phyloP scores from a whole-genome alignment of 192 early-diverging fungal species.

The Dimargaris xerosporica region DNA sequence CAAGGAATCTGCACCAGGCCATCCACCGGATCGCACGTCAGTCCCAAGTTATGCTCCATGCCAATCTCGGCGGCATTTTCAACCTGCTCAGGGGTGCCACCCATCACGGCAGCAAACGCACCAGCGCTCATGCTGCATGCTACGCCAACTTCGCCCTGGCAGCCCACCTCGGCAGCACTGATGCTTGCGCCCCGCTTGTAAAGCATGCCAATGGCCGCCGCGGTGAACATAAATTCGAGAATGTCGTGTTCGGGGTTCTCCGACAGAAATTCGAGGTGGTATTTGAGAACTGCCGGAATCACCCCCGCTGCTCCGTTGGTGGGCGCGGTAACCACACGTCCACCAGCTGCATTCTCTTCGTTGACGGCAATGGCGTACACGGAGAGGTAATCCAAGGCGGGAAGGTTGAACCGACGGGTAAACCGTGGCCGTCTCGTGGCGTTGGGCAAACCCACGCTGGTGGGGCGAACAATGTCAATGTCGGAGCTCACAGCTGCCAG shows the following conservation, averaged over 20 bases:
- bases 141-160: constrained; percentile 95
- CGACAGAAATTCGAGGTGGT: constrained; percentile 91
- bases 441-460: constrained; percentile 10
- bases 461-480: background rate
- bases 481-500: background rate
- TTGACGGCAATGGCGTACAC: constrained; percentile 94
- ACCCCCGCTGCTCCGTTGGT: constrained; percentile 93
- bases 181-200: constrained; percentile 92
- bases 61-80: constrained; percentile 96
- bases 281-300: constrained; percentile 88
- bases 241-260: constrained; percentile 68
- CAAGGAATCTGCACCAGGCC: constrained; percentile 94
- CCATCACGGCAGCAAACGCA: constrained; percentile 92
- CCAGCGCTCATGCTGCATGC: constrained; percentile 95
- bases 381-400: constrained; percentile 80
- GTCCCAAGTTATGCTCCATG: constrained; percentile 76
- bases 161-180: constrained; percentile 92
- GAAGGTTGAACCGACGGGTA: constrained; percentile 41
- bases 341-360: constrained; percentile 74
- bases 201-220: constrained; percentile 90
- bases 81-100: constrained; percentile 72
- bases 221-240: constrained; percentile 83
- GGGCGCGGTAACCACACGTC: constrained; percentile 82
- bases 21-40: constrained; percentile 79
- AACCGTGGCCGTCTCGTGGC: background rate